These are phyloP conservation scores for Hymenochaete sp. DNA, from an alignment of 1,284 basidiomycete genomes.

Conservation along the genomic window DNA sequence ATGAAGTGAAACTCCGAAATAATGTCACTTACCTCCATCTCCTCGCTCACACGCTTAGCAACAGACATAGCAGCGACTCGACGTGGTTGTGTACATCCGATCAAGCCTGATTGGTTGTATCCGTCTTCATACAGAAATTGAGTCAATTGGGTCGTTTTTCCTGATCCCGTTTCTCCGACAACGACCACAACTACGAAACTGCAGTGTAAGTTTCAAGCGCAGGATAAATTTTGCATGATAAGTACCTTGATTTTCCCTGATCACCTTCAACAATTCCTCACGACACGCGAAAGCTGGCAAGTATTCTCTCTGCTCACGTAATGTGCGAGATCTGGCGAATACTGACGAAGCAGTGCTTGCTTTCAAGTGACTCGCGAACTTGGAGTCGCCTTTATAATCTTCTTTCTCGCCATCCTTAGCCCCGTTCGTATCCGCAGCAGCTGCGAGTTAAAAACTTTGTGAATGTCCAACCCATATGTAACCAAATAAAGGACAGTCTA, in stretches of 20 bases:
- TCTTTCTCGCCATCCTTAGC: slow-evolving; percentile 52
- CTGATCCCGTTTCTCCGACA: slow-evolving; percentile 93
- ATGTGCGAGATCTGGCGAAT: slow-evolving; percentile 76
- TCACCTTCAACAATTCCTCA: slow-evolving; percentile 83
- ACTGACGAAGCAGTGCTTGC: slow-evolving; percentile 68
- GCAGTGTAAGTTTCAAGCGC: slow-evolving; percentile 1
- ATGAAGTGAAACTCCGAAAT: slow-evolving; percentile 1
- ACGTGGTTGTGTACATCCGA: slow-evolving; percentile 94
- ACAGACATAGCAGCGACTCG: slow-evolving; percentile 99
- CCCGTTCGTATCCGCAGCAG: slow-evolving; percentile 35
- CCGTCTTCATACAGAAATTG: slow-evolving; percentile 96
- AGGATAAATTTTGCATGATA: slow-evolving; percentile 4
- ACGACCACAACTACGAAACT: slow-evolving; percentile 69
- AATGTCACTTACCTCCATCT: slow-evolving; percentile 59
- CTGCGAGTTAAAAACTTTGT: slow-evolving; percentile 55
- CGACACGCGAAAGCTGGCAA: slow-evolving; percentile 96
- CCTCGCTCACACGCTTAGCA: slow-evolving; percentile 96
- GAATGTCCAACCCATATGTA: slow-evolving; percentile 61
- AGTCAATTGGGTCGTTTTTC: slow-evolving; percentile 88
- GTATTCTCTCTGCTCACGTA: slow-evolving; percentile 95
- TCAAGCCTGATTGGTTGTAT: slow-evolving; percentile 79
- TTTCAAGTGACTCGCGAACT: slow-evolving; percentile 91
- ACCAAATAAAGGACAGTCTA: slow-evolving; percentile 20
- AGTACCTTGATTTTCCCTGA: slow-evolving; percentile 92
- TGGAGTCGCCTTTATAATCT: slow-evolving; percentile 88